Conservation (phyloP, 1,284 basidiomycete species). For the Puccinia coronata region DNA sequence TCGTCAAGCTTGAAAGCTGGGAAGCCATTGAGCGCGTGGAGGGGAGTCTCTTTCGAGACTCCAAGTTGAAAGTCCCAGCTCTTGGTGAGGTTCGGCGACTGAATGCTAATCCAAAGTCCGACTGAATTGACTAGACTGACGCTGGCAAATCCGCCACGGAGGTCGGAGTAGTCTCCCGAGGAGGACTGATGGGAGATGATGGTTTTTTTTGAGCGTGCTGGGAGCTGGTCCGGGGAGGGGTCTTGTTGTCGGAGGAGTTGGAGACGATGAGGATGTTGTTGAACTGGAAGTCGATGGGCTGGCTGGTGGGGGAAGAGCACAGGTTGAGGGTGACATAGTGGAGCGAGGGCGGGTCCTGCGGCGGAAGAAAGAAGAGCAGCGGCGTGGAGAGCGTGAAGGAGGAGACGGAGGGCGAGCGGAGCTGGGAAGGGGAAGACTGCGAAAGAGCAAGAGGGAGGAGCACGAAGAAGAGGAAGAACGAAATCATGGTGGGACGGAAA, state of each 20-base stretch:
- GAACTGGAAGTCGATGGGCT: background rate
- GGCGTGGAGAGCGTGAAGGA: background rate
- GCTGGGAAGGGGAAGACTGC: background rate
- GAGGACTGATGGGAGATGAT: slow-evolving; percentile 13
- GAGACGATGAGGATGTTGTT: slow-evolving; percentile 40
- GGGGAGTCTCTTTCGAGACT: background rate
- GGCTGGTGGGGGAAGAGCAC: background rate
- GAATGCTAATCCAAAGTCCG: slow-evolving; percentile 22
- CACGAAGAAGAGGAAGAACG: background rate
- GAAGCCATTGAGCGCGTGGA: slow-evolving; percentile 5
- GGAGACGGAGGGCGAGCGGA: background rate
- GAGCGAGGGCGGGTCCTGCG: background rate
- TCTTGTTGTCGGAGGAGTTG: slow-evolving; percentile 31
- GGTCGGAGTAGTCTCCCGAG: background rate
- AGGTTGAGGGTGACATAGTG: background rate
- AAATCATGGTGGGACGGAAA: background rate
- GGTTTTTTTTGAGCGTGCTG: background rate
- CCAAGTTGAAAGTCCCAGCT: slow-evolving; percentile 24
- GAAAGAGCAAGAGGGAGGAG: background rate
- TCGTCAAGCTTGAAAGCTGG: slow-evolving; percentile 38
- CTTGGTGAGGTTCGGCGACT: background rate
- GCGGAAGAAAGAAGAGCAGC: background rate
- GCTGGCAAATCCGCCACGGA: slow-evolving; percentile 8
- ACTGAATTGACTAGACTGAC: slow-evolving; percentile 31
- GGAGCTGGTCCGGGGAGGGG: background rate